These are phyloP conservation scores for Phytopythium sindhum DNA, from an alignment of 352 stramenopile genomes.

Conservation along the genomic window DNA sequence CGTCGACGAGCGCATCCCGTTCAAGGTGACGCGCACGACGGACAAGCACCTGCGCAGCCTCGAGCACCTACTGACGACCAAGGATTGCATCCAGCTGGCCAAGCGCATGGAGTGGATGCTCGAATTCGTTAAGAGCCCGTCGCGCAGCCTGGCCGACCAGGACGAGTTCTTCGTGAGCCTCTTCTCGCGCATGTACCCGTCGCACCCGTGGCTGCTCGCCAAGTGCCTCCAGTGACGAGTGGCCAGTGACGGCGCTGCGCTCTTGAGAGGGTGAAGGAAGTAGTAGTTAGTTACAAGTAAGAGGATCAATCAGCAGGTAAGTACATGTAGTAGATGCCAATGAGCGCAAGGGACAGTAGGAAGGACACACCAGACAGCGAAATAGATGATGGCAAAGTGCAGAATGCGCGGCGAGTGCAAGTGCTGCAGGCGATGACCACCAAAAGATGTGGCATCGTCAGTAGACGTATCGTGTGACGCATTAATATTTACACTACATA, in stretches of 20 bases:
- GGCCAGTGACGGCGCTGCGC: too few species aligned
- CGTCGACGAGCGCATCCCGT: slow-evolving; percentile 67
- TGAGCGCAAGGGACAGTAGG: background rate
- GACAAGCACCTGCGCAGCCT: slow-evolving; percentile 73
- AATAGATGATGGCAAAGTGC: background rate
- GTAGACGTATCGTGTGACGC: background rate
- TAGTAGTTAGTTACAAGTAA: background rate
- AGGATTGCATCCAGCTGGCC: slow-evolving; percentile 75
- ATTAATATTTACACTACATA: background rate
- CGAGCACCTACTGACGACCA: slow-evolving; percentile 68
- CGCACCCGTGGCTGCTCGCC: slow-evolving; percentile 71
- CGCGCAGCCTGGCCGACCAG: slow-evolving; percentile 75
- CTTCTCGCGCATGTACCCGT: slow-evolving; percentile 81
- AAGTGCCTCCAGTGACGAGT: slow-evolving; percentile 46
- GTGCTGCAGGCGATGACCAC: background rate
- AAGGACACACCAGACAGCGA: background rate
- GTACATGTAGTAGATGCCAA: background rate
- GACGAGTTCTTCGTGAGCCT: slow-evolving; percentile 85
- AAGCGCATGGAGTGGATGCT: slow-evolving; percentile 72
- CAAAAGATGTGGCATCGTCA: background rate
- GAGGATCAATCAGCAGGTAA: background rate
- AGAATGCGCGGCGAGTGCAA: background rate
- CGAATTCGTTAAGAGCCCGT: slow-evolving; percentile 57
- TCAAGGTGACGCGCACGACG: slow-evolving; percentile 79
- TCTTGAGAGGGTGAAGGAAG: background rate